Conservation (phyloP, 148 eudicot species). For the Cornus kousa region DNA sequence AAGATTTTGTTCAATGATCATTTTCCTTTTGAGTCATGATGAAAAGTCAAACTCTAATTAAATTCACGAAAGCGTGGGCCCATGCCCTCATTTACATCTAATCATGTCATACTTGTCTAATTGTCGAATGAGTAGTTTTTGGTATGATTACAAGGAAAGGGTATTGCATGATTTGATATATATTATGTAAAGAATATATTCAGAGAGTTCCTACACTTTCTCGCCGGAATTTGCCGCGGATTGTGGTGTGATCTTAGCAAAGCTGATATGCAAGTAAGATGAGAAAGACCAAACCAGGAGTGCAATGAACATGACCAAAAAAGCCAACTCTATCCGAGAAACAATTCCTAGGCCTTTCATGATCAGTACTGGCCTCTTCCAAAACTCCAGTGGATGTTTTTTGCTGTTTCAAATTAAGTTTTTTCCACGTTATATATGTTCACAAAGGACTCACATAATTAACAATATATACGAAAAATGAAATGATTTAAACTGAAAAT, state of each 20-base stretch:
- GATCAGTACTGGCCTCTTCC: conserved; percentile 39
- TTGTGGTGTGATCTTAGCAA: conserved; percentile 20
- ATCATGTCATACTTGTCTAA: too few species aligned
- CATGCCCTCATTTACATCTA: too few species aligned
- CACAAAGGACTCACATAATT: background rate
- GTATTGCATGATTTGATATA: too few species aligned
- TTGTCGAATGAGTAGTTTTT: background rate
- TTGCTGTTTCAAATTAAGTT: background rate
- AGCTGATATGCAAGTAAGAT: conserved; percentile 25
- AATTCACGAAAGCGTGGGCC: too few species aligned
- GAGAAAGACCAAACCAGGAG: conserved; percentile 48
- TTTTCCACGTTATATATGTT: background rate
- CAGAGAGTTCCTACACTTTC: conserved; percentile 31
- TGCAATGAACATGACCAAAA: conserved; percentile 56
- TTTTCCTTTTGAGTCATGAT: too few species aligned
- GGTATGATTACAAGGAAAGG: too few species aligned
- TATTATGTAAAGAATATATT: background rate
- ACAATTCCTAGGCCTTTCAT: conserved; percentile 64
- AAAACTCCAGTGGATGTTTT: conserved; percentile 8
- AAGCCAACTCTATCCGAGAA: conserved; percentile 43
- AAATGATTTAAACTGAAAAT: too few species aligned
- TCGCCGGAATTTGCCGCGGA: conserved; percentile 24
- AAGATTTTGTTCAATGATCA: too few species aligned
- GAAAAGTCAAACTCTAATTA: too few species aligned
- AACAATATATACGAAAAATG: background rate